phyloP scores from a whole-genome alignment of 139 green algal species.

The Auxenochlorella pyrenoidosa region DNA sequence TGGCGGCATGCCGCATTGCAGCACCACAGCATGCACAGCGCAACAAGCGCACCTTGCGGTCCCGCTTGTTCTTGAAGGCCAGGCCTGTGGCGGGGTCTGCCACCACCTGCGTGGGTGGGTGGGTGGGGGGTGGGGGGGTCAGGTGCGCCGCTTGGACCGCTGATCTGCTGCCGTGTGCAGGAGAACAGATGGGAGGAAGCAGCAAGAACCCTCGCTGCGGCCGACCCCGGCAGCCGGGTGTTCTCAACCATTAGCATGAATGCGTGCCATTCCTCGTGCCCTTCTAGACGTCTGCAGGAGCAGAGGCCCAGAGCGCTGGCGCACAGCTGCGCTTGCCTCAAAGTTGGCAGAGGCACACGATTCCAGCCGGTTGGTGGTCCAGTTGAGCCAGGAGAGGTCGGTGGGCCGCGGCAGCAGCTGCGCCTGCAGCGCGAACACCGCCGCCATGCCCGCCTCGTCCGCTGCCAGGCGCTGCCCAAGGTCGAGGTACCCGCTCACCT shows the following conservation, averaged over 20 bases:
- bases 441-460: constrained; percentile 73
- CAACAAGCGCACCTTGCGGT: constrained; percentile 79
- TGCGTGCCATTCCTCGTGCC: too few species aligned
- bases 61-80: constrained; percentile 92
- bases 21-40: too few species aligned
- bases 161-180: too few species aligned
- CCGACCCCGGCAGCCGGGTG: too few species aligned
- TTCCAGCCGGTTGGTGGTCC: constrained; percentile 87
- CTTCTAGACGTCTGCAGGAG: too few species aligned
- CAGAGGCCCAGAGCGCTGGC: too few species aligned
- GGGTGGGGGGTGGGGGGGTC: too few species aligned
- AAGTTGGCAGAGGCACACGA: constrained; percentile 89
- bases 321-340: constrained; percentile 20
- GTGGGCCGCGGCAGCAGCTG: constrained; percentile 81
- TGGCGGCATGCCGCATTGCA: not conserved
- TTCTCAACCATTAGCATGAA: too few species aligned
- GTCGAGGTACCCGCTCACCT: constrained; percentile 93
- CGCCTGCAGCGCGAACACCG: constrained; percentile 81
- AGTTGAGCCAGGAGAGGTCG: constrained; percentile 94
- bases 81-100: constrained; percentile 82
- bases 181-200: too few species aligned
- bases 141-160: too few species aligned
- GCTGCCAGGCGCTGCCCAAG: constrained; percentile 73
- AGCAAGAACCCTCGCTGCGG: too few species aligned
- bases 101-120: constrained; percentile 71